A percentile compares a stretch with the other conserved stretches of the same genome.
Conservation (phyloP, 805 yeast species). For the Metschnikowia amazonensis region DNA sequence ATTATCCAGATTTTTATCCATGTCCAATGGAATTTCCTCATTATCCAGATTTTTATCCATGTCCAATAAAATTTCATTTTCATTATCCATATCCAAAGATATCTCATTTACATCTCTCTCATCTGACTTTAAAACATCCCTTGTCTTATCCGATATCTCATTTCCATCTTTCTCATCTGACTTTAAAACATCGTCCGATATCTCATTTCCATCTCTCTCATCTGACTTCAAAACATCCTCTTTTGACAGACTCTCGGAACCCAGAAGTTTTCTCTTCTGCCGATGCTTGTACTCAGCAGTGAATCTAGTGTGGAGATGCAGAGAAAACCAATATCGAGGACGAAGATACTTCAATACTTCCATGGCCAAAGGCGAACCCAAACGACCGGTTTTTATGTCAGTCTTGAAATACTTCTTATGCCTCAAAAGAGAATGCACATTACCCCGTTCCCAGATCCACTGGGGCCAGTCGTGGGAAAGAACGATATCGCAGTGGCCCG, state of each 20-base stretch:
- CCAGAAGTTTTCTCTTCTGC: conserved; percentile 2
- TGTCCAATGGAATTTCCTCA: conserved; percentile 2
- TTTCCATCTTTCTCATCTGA: not conserved
- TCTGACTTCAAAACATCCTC: not conserved
- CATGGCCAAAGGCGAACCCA: conserved; percentile 74
- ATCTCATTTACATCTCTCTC: not conserved
- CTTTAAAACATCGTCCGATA: no score
- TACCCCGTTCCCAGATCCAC: conserved; percentile 66
- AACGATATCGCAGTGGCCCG: conserved; percentile 48
- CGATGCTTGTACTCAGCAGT: conserved; percentile 2
- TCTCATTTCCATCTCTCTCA: not conserved
- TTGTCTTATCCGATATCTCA: no score
- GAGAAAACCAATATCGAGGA: conserved; percentile 82
- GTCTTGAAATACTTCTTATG: conserved; percentile 62
- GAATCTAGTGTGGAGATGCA: conserved; percentile 80
- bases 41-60: not conserved
- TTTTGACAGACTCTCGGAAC: not conserved
- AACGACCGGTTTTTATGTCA: conserved; percentile 55
- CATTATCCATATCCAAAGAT: not conserved
- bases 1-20: conserved; percentile 11
- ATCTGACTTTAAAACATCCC: no score
- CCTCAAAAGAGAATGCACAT: conserved; percentile 45
- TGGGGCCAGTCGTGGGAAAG: conserved; percentile 95
- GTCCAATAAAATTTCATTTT: not conserved
- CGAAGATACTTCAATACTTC: conserved; percentile 47